Conservation (phyloP, 2,329 filamentous ascomycete species). For the Hirsutella thompsonii region DNA sequence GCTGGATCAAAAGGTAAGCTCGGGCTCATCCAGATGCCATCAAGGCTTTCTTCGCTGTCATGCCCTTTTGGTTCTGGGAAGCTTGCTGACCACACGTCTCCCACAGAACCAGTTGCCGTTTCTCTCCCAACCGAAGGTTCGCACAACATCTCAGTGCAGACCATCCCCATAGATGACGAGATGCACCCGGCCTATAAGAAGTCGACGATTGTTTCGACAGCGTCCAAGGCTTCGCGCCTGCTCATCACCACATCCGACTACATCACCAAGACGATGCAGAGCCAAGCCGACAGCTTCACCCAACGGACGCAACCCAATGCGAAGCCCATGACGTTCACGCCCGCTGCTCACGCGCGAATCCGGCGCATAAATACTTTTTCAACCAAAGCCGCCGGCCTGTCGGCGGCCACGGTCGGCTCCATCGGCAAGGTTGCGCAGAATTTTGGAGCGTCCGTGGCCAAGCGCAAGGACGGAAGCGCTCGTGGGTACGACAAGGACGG, state of each 20-base stretch:
- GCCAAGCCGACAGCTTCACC: conserved; percentile 68
- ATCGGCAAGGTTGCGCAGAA: conserved; percentile 81
- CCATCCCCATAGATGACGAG: conserved; percentile 53
- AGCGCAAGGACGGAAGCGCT: conserved; percentile 35
- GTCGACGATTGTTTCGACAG: conserved; percentile 75
- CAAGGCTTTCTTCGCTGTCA: not conserved
- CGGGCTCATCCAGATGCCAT: not conserved
- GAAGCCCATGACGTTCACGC: conserved; percentile 79
- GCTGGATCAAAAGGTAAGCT: conserved; percentile 79
- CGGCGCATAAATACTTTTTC: conserved; percentile 87
- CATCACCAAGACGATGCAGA: conserved; percentile 64
- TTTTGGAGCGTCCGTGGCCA: conserved; percentile 59
- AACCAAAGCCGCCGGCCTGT: conserved; percentile 62
- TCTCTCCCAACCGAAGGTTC: conserved; percentile 56
- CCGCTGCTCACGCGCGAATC: conserved; percentile 71
- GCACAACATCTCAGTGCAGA: conserved; percentile 51
- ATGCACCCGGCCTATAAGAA: conserved; percentile 86
- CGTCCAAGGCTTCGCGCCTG: conserved; percentile 75
- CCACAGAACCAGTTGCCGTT: conserved; percentile 67
- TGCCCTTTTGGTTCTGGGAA: too few relatives aligned
- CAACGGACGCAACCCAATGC: conserved; percentile 63
- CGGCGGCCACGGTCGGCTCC: conserved; percentile 75
- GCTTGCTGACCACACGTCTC: not conserved
- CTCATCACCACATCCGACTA: conserved; percentile 80
- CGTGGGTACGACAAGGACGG: conserved; percentile 60